A percentile compares a stretch with the other conserved stretches of the same genome.
These are phyloP conservation scores for Starmerella tilneyi DNA, from an alignment of 805 yeast genomes.

Conservation along the genomic window DNA sequence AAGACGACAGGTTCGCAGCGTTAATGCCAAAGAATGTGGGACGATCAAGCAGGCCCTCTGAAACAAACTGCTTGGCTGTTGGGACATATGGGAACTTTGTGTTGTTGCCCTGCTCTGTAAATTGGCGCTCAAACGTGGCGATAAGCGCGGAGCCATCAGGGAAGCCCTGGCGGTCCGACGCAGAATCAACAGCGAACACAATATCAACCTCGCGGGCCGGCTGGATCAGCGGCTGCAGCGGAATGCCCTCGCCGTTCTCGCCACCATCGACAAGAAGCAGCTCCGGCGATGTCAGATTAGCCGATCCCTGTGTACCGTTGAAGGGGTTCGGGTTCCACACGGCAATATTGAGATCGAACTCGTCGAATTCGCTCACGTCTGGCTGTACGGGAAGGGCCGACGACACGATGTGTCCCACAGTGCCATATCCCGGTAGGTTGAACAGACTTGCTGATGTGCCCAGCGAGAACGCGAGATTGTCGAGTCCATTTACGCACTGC, in stretches of 20 bases:
- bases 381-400: slow-evolving; percentile 30
- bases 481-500: slow-evolving; percentile 56
- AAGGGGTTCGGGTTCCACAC: slow-evolving; percentile 64
- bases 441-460: slow-evolving; percentile 79
- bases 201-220: slow-evolving; percentile 51
- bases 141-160: slow-evolving; percentile 32
- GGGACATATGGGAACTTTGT: slow-evolving; percentile 21
- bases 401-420: slow-evolving; percentile 40
- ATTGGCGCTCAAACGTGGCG: slow-evolving; percentile 24
- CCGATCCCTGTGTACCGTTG: slow-evolving; percentile 25
- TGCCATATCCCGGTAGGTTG: slow-evolving; percentile 50
- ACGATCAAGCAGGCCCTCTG: slow-evolving; percentile 33
- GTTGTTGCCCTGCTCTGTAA: slow-evolving; percentile 18
- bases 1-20: slow-evolving; percentile 39
- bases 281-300: slow-evolving; percentile 27
- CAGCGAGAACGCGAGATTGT: slow-evolving; percentile 69
- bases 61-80: slow-evolving; percentile 37
- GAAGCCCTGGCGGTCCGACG: slow-evolving; percentile 30
- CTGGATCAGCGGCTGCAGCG: slow-evolving; percentile 53
- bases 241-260: slow-evolving; percentile 63
- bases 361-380: slow-evolving; percentile 27
- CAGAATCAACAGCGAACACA: slow-evolving; percentile 40
- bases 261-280: slow-evolving; percentile 66
- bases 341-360: slow-evolving; percentile 45
- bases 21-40: slow-evolving; percentile 81